Percentiles rank a stretch among this genome's conserved stretches.
Conservation (phyloP, 1,139 yeast genomes). For the Magnusiomyces suaveolens region DNA sequence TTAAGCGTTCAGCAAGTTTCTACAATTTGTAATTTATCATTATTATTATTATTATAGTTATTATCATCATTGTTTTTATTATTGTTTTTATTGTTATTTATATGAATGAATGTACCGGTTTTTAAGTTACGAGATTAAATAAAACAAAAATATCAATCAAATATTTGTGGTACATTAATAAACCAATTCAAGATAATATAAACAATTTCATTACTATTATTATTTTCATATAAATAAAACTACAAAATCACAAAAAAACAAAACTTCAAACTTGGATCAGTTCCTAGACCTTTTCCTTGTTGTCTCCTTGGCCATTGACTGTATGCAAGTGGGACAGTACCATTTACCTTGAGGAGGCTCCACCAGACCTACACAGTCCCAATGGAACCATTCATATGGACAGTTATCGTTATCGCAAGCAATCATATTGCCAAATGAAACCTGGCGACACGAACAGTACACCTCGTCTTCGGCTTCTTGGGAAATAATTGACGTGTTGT, state of each 20-base stretch:
- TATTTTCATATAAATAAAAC: background rate
- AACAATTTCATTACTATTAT: too few species aligned
- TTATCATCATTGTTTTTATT: too few species aligned
- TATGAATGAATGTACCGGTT: too few species aligned
- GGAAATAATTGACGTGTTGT: background rate
- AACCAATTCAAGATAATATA: too few species aligned
- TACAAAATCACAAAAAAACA: background rate
- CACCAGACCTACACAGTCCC: conserved; percentile 64
- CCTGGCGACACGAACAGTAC: conserved; percentile 77
- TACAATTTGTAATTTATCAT: too few species aligned
- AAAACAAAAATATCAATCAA: too few species aligned
- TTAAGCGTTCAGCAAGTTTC: background rate
- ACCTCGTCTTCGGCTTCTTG: conserved; percentile 50
- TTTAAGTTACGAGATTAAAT: too few species aligned
- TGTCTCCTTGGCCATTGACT: conserved; percentile 21
- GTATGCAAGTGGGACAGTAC: conserved; percentile 34
- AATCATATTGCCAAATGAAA: conserved; percentile 84
- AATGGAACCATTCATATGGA: conserved; percentile 77
- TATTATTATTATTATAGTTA: too few species aligned
- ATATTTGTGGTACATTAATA: too few species aligned
- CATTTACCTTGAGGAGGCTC: conserved; percentile 37
- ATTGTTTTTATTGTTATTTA: background rate
- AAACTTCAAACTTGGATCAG: too few species aligned
- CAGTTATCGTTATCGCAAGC: conserved; percentile 83
- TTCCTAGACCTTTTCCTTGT: conserved; percentile 12